Evolutionary conservation across 108 stramenopile species (phyloP), one percentile per base, ranked within the genome.

Genomic region (Conticribra guillardii): DNA sequence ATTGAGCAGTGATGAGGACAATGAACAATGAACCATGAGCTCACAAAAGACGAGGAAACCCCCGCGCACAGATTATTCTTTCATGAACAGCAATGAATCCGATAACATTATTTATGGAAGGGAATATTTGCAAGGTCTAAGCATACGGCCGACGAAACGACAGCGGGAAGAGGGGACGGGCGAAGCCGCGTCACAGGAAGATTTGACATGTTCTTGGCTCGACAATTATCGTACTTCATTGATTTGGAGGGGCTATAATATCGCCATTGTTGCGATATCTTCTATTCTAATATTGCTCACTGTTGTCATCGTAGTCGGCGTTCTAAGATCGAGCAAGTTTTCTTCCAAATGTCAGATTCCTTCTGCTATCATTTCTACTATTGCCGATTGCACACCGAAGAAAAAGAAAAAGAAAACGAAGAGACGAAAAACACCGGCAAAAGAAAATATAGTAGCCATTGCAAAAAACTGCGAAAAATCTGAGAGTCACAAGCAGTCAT

Each of bases 101-200:
- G 22, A 53, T 18, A 47, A 30, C 24, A n/a, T 58, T 22, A 50
- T 58, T 8, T 8, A 53, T 3, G 48, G 51, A 15, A 56, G 51
- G 51, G 69, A 70, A 17, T 69, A 69, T 23, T 30, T 70, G 59
- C 48, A 53, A 21, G 60, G 60, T 8, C 51, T 70, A 17, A 33
- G 59, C 14, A 24, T 70, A 8, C 30, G 60, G 16, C 69, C 69
- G 4, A 52, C 69, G 9, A 70, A 60, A 33, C 54, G 59, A 44
- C 60, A 30, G 45, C 58, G 33, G 18, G 30, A 45, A 3, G 15
- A 29, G 56, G 18, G 29, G 28, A 57, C 3, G 15, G 29, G 27
- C 48, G 29, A 15, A 48, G 24, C 47, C 18, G 47, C n/a, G 17
- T 2, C 48, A 23, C 15, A 15, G 34, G 26, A 26, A 15, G 15